These are phyloP conservation scores for Cyphellophora attinorum DNA, from an alignment of 2,329 filamentous ascomycete species.

Conservation along the genomic window DNA sequence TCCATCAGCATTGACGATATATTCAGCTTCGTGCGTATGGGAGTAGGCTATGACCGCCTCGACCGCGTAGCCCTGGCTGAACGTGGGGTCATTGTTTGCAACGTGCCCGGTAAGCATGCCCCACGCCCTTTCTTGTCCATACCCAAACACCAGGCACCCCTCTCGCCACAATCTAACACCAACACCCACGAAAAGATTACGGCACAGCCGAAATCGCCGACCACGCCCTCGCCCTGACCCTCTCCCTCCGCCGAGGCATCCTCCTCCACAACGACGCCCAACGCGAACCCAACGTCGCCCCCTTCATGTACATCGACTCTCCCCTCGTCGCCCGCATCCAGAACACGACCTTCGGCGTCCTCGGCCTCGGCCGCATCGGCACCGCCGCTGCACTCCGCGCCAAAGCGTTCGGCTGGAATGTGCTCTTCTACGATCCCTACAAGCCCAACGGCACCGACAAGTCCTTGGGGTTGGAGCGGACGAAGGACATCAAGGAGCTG, in stretches of 20 bases:
- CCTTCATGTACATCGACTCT: slow-evolving; percentile 15
- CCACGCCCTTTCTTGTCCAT: slow-evolving; percentile 21
- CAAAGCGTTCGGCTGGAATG: slow-evolving; percentile 53
- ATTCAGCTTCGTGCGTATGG: slow-evolving; percentile 15
- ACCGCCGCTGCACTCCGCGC: slow-evolving; percentile 53
- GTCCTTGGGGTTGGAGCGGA: slow-evolving; percentile 34
- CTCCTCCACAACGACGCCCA: slow-evolving; percentile 15
- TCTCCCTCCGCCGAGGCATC: slow-evolving; percentile 14
- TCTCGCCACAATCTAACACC: slow-evolving; percentile 13
- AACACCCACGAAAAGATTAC: slow-evolving; percentile 8
- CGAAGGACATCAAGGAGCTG: slow-evolving; percentile 38
- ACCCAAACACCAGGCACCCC: slow-evolving; percentile 21
- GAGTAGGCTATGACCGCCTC: slow-evolving; percentile 16
- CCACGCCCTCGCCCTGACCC: slow-evolving; percentile 14
- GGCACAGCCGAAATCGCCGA: slow-evolving; percentile 17
- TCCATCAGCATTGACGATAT: not conserved
- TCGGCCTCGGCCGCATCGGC: slow-evolving; percentile 59
- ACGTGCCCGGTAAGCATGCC: slow-evolving; percentile 24
- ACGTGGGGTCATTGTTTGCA: slow-evolving; percentile 15
- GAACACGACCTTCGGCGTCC: slow-evolving; percentile 48
- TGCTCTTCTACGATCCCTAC: slow-evolving; percentile 54
- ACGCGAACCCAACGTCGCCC: slow-evolving; percentile 6
- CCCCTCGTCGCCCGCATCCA: slow-evolving; percentile 14
- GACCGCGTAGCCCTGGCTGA: slow-evolving; percentile 15
- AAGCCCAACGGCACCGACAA: slow-evolving; percentile 38